Conservation (phyloP, 2,329 filamentous ascomycete genomes). For the Mycosphaerella sp. region DNA sequence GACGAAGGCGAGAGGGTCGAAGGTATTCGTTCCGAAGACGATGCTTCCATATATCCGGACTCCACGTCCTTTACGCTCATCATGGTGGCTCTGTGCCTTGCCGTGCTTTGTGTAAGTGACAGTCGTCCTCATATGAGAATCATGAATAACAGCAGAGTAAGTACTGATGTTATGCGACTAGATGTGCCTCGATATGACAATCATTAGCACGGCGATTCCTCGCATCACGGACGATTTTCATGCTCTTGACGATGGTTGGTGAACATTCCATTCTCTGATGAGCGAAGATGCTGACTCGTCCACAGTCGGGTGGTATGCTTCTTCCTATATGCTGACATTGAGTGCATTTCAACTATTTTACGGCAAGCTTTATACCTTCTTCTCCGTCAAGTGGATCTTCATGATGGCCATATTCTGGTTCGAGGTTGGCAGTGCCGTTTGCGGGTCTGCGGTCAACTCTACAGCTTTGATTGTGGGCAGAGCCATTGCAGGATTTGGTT, state of each 20-base stretch:
- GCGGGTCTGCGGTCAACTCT: slow-evolving; percentile 41
- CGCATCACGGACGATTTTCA: slow-evolving; percentile 40
- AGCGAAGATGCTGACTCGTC: slow-evolving; percentile 27
- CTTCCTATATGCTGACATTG: slow-evolving; percentile 32
- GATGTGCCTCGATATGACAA: slow-evolving; percentile 16
- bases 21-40: neutral
- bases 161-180: neutral
- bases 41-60: neutral
- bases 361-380: slow-evolving; percentile 26
- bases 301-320: slow-evolving; percentile 37
- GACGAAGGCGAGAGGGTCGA: neutral
- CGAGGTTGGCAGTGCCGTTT: slow-evolving; percentile 42
- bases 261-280: neutral
- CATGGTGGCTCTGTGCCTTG: slow-evolving; percentile 32
- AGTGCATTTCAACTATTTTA: slow-evolving; percentile 32
- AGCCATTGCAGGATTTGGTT: slow-evolving; percentile 55
- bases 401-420: slow-evolving; percentile 38
- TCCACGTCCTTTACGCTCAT: slow-evolving; percentile 29
- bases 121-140: neutral
- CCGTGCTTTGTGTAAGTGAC: slow-evolving; percentile 7
- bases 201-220: slow-evolving; percentile 44
- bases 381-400: slow-evolving; percentile 32
- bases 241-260: slow-evolving; percentile 26
- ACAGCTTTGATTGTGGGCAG: slow-evolving; percentile 43
- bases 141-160: too few relatives aligned